Conservation (phyloP, 805 yeast genomes). For the Brettanomyces custersianus region DNA sequence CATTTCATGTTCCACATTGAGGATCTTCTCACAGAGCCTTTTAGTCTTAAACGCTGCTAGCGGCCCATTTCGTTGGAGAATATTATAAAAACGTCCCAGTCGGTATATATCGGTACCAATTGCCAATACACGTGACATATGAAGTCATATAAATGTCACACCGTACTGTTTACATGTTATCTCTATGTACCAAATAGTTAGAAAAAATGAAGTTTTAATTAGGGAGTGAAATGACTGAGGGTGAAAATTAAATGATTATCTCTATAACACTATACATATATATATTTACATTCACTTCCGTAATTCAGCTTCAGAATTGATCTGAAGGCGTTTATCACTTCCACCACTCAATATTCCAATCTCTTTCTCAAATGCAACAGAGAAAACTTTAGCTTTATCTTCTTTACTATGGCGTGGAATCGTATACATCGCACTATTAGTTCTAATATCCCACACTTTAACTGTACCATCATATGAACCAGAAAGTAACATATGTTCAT, state of each 20-base stretch:
- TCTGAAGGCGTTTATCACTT: constrained; percentile 85
- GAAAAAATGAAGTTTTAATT: neutral
- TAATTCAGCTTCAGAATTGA: constrained; percentile 37
- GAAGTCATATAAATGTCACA: neutral
- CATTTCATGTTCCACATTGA: constrained; percentile 38
- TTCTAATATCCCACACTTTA: constrained; percentile 91
- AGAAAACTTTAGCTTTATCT: constrained; percentile 63
- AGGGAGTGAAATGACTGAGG: neutral
- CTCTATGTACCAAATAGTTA: neutral
- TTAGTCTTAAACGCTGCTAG: constrained; percentile 24
- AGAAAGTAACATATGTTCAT: constrained; percentile 75
- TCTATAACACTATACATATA: constrained; percentile 5
- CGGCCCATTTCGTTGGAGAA: constrained; percentile 28
- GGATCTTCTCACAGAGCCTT: constrained; percentile 37
- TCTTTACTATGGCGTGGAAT: constrained; percentile 61
- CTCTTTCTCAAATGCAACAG: constrained; percentile 72
- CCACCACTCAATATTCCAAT: constrained; percentile 91
- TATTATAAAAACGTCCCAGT: constrained; percentile 34
- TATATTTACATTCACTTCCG: constrained; percentile 4
- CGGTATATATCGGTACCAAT: constrained; percentile 52
- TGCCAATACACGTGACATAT: constrained; percentile 31
- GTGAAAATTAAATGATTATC: constrained; percentile 1
- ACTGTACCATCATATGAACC: constrained; percentile 95
- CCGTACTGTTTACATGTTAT: neutral
- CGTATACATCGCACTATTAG: constrained; percentile 73